Percentiles rank a stretch among this genome's conserved stretches.
Conservation (phyloP, 495 filamentous ascomycete genomes). For the Penicillium parvum region DNA sequence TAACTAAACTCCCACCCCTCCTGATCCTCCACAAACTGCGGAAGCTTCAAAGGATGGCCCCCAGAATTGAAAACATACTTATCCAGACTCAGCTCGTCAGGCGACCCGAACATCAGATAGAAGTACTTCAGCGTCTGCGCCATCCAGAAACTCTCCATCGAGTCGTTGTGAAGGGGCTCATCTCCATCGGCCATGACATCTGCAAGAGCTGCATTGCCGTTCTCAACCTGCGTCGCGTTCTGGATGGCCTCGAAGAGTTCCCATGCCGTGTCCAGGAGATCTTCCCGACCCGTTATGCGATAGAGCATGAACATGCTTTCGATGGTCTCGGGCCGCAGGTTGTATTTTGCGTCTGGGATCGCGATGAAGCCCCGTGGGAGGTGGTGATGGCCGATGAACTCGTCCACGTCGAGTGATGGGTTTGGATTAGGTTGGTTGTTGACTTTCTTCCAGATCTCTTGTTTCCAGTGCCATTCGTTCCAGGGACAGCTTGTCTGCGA, state of each 20-base stretch:
- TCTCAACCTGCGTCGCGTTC: conserved; percentile 43
- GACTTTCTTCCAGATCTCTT: conserved; percentile 22
- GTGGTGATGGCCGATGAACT: conserved; percentile 23
- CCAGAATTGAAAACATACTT: conserved; percentile 64
- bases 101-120: conserved; percentile 59
- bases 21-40: background rate
- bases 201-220: conserved; percentile 45
- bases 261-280: conserved; percentile 58
- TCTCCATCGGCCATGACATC: conserved; percentile 32
- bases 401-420: conserved; percentile 7
- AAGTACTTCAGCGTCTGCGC: conserved; percentile 71
- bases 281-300: conserved; percentile 55
- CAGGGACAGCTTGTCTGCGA: conserved; percentile 32
- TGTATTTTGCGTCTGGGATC: conserved; percentile 34
- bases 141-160: conserved; percentile 55
- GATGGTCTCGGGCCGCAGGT: conserved; percentile 51
- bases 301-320: conserved; percentile 62
- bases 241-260: conserved; percentile 55
- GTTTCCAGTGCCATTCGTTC: conserved; percentile 33
- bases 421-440: conserved; percentile 7
- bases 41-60: conserved; percentile 40
- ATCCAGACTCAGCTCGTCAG: conserved; percentile 60
- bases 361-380: conserved; percentile 34
- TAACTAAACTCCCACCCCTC: background rate
- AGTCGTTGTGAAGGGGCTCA: conserved; percentile 25